phyloP scores from a whole-genome alignment of 352 stramenopile genomes.

The Plasmopara muralis region DNA sequence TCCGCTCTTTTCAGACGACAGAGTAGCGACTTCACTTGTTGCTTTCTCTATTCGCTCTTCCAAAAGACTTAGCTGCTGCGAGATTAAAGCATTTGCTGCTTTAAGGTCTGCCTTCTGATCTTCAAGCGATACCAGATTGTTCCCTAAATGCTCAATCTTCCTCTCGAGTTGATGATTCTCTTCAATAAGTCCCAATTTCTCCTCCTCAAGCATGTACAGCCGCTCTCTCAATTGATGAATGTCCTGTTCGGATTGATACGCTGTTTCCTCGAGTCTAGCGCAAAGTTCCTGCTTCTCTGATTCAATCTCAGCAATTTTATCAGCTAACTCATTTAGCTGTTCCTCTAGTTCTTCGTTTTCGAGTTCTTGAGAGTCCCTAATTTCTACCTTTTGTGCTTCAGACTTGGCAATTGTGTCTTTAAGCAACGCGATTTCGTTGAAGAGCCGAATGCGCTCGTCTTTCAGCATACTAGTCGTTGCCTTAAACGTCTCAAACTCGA shows the following conservation, averaged over 20 bases:
- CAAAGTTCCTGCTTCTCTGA: slow-evolving; percentile 43
- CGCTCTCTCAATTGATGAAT: slow-evolving; percentile 41
- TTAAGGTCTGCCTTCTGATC: slow-evolving; percentile 35
- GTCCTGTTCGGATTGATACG: slow-evolving; percentile 37
- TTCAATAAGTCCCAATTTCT: slow-evolving; percentile 33
- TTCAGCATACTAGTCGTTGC: slow-evolving; percentile 57
- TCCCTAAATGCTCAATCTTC: slow-evolving; percentile 28
- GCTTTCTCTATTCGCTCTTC: slow-evolving; percentile 17
- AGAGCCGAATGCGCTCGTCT: slow-evolving; percentile 45
- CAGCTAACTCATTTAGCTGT: slow-evolving; percentile 46
- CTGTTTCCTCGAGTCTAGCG: slow-evolving; percentile 29
- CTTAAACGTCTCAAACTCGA: slow-evolving; percentile 56
- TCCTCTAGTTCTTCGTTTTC: slow-evolving; percentile 48
- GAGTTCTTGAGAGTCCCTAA: slow-evolving; percentile 39
- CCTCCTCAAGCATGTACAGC: slow-evolving; percentile 41
- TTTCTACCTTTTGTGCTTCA: slow-evolving; percentile 35
- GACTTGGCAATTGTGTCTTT: slow-evolving; percentile 42
- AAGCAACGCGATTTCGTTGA: slow-evolving; percentile 47
- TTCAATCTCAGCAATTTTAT: slow-evolving; percentile 56
- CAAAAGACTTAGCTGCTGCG: slow-evolving; percentile 19
- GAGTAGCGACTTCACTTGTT: slow-evolving; percentile 18
- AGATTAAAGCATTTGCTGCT: slow-evolving; percentile 17
- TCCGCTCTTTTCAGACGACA: slow-evolving; percentile 23
- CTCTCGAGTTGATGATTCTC: slow-evolving; percentile 33
- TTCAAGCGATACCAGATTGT: slow-evolving; percentile 27